Conservation (phyloP, 2,329 filamentous ascomycete species). For the Cladosporium phlei region DNA sequence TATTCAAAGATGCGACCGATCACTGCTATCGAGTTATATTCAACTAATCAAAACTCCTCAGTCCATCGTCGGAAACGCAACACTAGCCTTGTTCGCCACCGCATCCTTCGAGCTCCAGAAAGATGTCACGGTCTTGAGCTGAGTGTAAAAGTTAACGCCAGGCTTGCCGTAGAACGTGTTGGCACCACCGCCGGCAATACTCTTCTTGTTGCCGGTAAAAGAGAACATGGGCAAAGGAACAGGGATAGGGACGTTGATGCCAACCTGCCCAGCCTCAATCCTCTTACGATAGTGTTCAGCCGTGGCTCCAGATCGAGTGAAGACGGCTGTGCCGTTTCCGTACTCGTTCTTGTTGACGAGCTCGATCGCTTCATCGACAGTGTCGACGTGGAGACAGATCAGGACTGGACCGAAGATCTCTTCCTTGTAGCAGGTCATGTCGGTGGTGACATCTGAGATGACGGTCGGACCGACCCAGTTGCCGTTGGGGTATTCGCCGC, state of each 20-base stretch:
- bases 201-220: constrained; percentile 69
- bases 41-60: too few species aligned
- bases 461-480: constrained; percentile 79
- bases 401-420: constrained; percentile 84
- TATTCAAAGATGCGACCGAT: too few species aligned
- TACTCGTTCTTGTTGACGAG: constrained; percentile 84
- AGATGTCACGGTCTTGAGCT: constrained; percentile 93
- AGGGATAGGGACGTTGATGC: constrained; percentile 78
- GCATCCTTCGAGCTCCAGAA: constrained; percentile 85
- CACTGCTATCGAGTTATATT: too few species aligned
- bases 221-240: constrained; percentile 42
- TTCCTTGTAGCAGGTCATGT: constrained; percentile 80
- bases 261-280: constrained; percentile 80
- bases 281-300: constrained; percentile 72
- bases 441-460: constrained; percentile 71
- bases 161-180: constrained; percentile 94
- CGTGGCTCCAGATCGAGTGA: constrained; percentile 73
- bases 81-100: constrained; percentile 74
- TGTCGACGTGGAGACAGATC: constrained; percentile 72
- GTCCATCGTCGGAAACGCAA: constrained; percentile 74
- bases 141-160: constrained; percentile 90
- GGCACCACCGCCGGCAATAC: constrained; percentile 82
- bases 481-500: constrained; percentile 75
- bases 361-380: constrained; percentile 72
- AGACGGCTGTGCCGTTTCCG: constrained; percentile 80